Conservation (phyloP, 495 filamentous ascomycete genomes). For the Tuber magnatum region DNA sequence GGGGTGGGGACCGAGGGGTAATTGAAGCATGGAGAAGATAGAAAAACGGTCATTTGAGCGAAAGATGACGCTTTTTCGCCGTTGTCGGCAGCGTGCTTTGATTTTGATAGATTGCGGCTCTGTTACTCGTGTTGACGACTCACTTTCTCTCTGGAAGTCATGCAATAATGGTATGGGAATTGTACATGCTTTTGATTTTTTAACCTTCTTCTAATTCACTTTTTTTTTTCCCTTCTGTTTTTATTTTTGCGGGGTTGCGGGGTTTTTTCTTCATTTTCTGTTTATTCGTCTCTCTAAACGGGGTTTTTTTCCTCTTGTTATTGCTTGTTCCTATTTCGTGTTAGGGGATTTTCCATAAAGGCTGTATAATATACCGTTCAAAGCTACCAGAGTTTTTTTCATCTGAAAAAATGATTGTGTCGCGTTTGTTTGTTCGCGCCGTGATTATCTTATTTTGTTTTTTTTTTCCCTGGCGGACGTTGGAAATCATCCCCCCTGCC, state of each 20-base stretch:
- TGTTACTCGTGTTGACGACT: neutral
- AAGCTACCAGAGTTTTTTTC: neutral
- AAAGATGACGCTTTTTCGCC: neutral
- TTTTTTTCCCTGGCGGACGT: neutral
- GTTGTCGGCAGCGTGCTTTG: neutral
- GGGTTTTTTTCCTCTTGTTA: conserved; percentile 19
- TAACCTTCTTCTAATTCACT: neutral
- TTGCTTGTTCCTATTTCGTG: conserved; percentile 11
- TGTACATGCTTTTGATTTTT: conserved; percentile 4
- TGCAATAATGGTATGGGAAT: neutral
- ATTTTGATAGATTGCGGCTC: neutral
- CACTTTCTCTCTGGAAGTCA: neutral
- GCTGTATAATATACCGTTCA: neutral
- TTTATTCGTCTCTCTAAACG: conserved; percentile 4
- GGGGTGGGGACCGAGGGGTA: neutral
- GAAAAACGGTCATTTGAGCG: neutral
- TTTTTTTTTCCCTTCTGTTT: neutral
- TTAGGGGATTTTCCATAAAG: neutral
- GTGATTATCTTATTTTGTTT: neutral
- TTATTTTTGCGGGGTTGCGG: conserved; percentile 15
- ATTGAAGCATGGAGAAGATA: neutral
- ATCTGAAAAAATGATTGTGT: neutral
- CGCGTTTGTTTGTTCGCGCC: neutral
- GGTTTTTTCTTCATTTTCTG: conserved; percentile 17
- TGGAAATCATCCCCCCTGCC: neutral